Conservation (phyloP, 257 asterid species). For the Solanum paucissectum region DNA sequence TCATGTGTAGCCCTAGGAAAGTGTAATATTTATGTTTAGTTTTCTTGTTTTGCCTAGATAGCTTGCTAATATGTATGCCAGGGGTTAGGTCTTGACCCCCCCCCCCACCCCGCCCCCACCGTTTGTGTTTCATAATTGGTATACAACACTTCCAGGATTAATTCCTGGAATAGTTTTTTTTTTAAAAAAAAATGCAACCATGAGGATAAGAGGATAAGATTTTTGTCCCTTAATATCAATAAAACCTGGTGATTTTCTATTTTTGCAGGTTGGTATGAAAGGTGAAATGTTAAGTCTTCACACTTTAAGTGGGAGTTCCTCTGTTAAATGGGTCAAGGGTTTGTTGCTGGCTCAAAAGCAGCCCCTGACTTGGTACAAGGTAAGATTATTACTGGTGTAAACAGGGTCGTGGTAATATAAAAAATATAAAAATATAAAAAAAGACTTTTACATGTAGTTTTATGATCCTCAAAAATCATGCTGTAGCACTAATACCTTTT, state of each 20-base stretch:
- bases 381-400: background rate
- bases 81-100: no score
- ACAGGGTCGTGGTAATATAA: background rate
- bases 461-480: background rate
- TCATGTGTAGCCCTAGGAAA: no score
- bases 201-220: background rate
- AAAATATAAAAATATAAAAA: no score
- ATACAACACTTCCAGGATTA: no score
- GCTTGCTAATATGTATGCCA: no score
- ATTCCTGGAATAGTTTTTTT: no score
- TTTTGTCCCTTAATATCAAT: background rate
- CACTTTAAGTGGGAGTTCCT: background rate
- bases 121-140: no score
- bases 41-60: no score
- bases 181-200: no score
- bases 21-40: no score
- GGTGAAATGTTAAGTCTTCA: background rate
- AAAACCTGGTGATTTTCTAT: background rate
- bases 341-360: background rate
- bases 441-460: background rate
- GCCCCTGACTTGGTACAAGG: slow-evolving; percentile 12
- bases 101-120: no score
- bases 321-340: background rate
- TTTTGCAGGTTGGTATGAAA: slow-evolving; percentile 1
- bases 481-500: background rate